Evolutionary conservation across 179 eudicot species (phyloP).

Genomic region (Amaranthus tricolor): DNA sequence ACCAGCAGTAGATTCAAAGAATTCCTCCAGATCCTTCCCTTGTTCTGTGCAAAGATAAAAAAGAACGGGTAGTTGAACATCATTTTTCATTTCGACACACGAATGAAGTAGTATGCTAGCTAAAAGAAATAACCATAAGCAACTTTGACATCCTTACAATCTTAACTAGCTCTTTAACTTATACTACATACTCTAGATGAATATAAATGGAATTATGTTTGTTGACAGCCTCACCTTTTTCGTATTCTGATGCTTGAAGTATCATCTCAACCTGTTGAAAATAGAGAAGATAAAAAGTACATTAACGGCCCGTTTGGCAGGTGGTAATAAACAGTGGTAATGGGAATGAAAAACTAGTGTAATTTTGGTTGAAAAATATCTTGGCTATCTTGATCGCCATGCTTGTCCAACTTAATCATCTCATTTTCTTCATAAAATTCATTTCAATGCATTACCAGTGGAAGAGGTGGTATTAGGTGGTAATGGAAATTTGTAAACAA

Average conservation of each 20-base stretch:
- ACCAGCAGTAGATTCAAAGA: conserved; percentile 95
- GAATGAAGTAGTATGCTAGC: not conserved
- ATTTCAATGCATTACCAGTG: too few relatives aligned
- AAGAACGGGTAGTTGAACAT: conserved; percentile 6
- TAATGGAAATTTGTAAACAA: too few relatives aligned
- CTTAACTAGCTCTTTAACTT: not conserved
- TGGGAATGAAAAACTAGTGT: too few relatives aligned
- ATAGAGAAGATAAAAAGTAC: conserved; percentile 2
- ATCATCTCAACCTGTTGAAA: conserved; percentile 86
- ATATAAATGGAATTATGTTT: not conserved
- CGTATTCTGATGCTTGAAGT: conserved; percentile 96
- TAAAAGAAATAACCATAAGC: not conserved
- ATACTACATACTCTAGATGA: not conserved
- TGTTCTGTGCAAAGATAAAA: conserved; percentile 53
- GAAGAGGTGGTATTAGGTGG: too few relatives aligned
- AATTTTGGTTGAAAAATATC: too few relatives aligned
- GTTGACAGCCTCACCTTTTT: conserved; percentile 54
- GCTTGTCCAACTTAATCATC: too few relatives aligned
- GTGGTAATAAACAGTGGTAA: too few relatives aligned
- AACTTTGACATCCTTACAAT: not conserved
- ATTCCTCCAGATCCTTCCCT: conserved; percentile 90
- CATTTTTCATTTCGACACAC: not conserved
- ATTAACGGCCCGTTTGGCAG: too few relatives aligned
- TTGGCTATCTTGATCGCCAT: too few relatives aligned
- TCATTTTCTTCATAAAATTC: too few relatives aligned